Base-by-base conservation (phyloP, 2,329 filamentous ascomycete genomes). In the Fusarium proliferatum region DNA sequence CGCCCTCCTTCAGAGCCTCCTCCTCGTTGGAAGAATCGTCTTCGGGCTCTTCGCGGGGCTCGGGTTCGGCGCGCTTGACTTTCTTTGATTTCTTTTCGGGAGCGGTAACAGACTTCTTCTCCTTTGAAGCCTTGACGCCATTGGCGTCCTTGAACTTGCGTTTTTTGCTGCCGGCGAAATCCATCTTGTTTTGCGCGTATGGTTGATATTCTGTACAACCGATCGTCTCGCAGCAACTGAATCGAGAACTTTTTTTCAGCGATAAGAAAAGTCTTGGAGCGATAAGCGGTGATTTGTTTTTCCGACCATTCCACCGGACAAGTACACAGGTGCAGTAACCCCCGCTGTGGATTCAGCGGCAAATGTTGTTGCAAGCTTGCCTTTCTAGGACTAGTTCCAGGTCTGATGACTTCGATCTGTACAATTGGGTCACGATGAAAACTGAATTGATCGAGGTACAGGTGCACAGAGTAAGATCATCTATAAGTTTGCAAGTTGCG, bases 81-180 rank as follows among this genome's bases (percentile, higher is more conserved):
- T 86, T 87, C 80, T 86, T 86, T 38, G 80, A 71, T 65, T 84
- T 85, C 45, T 83, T 81, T 30, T 79, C 63, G 41, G 78, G 70
- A 34, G 76, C 63, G 48, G 79, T 63, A 21, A 77, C 75, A 61
- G 72, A 43, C 59, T 67, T 67, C 71, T 78, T 78, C 51, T 43
- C 53, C 41, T 67, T 78, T 42, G 49, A 75, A 67, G 41, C 77
- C 76, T 78, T 78, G 51, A 77, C 71, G 15, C 79, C 73, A 64
- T 83, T 80, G 59, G 77, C 79, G 66, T 80, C 81, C 74, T 79
- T 82, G 64, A 82, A 80, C 73, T 83, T 85, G 67, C 86, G 82
- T 80, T 87, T 87, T 74, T 86, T 87, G 77, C 76, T 82, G 52
- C 80, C 75, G 51, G 78, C 73, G 67, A 79, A 76, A 73, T 80